phyloP scores from a whole-genome alignment of 768 basidiomycete genomes.

The Leucosporidium scottii region DNA sequence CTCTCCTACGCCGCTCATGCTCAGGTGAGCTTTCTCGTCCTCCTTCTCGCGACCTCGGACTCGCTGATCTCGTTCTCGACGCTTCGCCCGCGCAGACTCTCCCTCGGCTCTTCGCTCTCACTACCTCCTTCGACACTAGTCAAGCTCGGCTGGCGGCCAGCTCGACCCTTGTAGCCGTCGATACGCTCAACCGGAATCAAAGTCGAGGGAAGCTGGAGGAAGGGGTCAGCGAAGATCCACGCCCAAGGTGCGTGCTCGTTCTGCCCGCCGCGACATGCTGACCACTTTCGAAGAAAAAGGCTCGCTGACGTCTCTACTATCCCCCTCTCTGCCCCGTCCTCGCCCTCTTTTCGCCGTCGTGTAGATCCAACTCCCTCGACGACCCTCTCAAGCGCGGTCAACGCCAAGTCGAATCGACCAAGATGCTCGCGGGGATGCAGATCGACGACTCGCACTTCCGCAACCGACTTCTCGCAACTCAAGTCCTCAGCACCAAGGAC shows the following conservation, averaged over 20 bases:
- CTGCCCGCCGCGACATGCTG: no score
- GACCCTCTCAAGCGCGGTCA: conserved; percentile 73
- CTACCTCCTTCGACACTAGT: conserved; percentile 64
- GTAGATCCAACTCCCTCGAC: conserved; percentile 51
- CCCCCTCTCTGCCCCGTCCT: no score
- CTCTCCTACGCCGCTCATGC: conserved; percentile 70
- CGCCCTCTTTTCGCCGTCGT: no score
- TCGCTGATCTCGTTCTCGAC: not conserved
- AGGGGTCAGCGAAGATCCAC: no score
- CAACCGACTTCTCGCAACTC: conserved; percentile 71
- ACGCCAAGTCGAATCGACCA: conserved; percentile 80
- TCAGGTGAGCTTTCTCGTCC: conserved; percentile 52
- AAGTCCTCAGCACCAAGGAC: conserved; percentile 68
- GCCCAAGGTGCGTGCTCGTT: not conserved
- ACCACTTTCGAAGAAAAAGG: no score
- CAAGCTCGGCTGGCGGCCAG: conserved; percentile 75
- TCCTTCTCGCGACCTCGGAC: not conserved
- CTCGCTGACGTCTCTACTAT: no score
- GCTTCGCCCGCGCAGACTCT: conserved; percentile 56
- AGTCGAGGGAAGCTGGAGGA: conserved; percentile 41
- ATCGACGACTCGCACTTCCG: conserved; percentile 95
- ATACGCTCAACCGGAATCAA: conserved; percentile 81
- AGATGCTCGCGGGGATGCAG: conserved; percentile 81
- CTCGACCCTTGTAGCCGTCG: conserved; percentile 75
- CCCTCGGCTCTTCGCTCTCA: conserved; percentile 74